Base-by-base conservation (phyloP, 192 early-diverging fungal genomes). In the Coemansia guatemalensis region DNA sequence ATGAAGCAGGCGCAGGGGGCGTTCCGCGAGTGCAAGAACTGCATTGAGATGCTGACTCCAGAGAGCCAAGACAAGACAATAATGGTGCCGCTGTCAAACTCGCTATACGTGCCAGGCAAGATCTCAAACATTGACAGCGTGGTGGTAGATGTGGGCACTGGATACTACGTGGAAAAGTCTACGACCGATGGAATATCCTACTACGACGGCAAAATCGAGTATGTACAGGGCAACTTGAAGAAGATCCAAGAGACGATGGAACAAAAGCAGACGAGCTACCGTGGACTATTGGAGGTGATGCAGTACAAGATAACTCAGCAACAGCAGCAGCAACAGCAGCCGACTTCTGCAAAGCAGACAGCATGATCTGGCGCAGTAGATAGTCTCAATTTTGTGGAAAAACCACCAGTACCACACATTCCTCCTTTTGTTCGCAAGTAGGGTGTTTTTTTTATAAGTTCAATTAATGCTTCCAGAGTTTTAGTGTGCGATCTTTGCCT, bases 111-210 rank as follows among this genome's bases (percentile, higher is more conserved):
- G 14, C 92, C 93, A 53, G 96, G 93, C 58, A 89, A 91, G 67
- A 81, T 98, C 24, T 77, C 84, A 25, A 83, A 94, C 65, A 82
- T 88, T 14, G 85, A 92, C 52, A 92, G 87, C 49, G 93, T 98
- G 11, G 89, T 96, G 63, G 91, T 98, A 2, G 96, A 98, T 74
- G 88, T 96, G 48, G 96, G 96, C 51, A 96, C 96, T 18, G 96
- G 96, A 29, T 98, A 98, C 74, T 95, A 90, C 67, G 87, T 95
- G 23, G 92, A 95, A 73, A 96, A 98, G 86, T 88, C 85, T 76
- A 75, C 85, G 18, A 77, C 83, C n/a, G 92, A 95, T 62, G 95
- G 94, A 4, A 79, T 85, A 60, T 76, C 85, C 23, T 98, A 92
- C 61, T 98, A 92, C 75, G 87, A 88, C 21, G 62, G 78, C 27